Evolutionary conservation across 805 yeast species (phyloP).

Genomic region (Cyberlindnera sargentensis): DNA sequence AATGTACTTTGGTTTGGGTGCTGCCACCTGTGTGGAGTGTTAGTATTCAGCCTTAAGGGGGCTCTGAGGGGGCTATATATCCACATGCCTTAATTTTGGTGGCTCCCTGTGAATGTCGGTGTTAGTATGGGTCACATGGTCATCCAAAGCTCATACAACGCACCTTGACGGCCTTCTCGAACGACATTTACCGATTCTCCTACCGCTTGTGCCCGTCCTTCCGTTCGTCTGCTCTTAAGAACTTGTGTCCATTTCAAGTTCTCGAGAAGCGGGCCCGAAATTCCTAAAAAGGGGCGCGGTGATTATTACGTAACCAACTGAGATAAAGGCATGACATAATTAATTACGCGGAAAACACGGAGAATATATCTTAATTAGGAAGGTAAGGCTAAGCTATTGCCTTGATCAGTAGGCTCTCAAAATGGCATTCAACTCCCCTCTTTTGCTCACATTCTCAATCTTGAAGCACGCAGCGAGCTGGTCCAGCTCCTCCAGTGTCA

Average conservation of each 20-base stretch:
- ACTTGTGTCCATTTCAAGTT: no score
- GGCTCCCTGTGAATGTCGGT: slow-evolving; percentile 39
- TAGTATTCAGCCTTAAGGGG: background rate
- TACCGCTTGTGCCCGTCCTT: no score
- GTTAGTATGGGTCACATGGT: slow-evolving; percentile 3
- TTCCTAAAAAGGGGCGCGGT: no score
- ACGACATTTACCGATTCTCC: slow-evolving; percentile 37
- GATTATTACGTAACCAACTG: no score
- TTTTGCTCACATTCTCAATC: slow-evolving; percentile 36
- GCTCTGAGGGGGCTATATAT: background rate
- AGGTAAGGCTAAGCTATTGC: background rate
- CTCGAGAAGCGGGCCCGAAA: no score
- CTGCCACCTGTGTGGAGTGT: slow-evolving; percentile 55
- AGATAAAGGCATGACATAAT: no score
- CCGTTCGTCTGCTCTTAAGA: no score
- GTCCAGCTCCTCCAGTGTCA: slow-evolving; percentile 39
- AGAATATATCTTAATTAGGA: no score
- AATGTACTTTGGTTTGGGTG: slow-evolving; percentile 95
- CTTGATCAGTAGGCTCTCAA: slow-evolving; percentile 9
- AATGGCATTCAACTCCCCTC: slow-evolving; percentile 34
- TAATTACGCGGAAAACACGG: no score
- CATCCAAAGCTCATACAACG: slow-evolving; percentile 7
- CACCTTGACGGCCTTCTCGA: slow-evolving; percentile 67
- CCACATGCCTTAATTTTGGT: slow-evolving; percentile 47
- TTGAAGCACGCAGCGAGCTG: slow-evolving; percentile 45